Conservation (phyloP, 441 rosid genomes). For the Theobroma grandiflorum region DNA sequence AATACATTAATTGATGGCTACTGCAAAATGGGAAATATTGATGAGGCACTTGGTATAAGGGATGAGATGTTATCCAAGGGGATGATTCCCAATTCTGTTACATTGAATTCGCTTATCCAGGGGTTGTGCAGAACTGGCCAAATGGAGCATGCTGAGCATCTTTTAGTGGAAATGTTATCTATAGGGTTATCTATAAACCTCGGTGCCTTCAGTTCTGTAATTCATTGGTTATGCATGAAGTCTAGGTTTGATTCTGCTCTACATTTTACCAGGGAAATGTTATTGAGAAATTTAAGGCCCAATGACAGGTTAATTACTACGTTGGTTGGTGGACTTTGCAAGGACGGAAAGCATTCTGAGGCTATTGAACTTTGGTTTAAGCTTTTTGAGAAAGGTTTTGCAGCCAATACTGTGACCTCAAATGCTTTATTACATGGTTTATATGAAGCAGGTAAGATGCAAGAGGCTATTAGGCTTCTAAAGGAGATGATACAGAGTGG, state of each 20-base stretch:
- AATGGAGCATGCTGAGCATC: slow-evolving; percentile 55
- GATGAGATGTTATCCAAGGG: slow-evolving; percentile 71
- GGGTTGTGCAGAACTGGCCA: slow-evolving; percentile 64
- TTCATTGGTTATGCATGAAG: slow-evolving; percentile 54
- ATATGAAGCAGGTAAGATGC: slow-evolving; percentile 61
- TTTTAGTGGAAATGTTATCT: slow-evolving; percentile 67
- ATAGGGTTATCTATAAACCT: slow-evolving; percentile 54
- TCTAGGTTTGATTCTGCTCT: slow-evolving; percentile 63
- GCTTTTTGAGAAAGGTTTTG: slow-evolving; percentile 53
- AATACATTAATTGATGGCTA: slow-evolving; percentile 75
- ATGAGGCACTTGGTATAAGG: slow-evolving; percentile 60
- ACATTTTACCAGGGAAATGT: slow-evolving; percentile 56
- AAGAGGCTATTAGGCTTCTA: slow-evolving; percentile 59
- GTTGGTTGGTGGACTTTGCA: slow-evolving; percentile 68
- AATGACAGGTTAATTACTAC: slow-evolving; percentile 67
- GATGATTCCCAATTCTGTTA: slow-evolving; percentile 62
- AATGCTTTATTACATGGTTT: slow-evolving; percentile 85
- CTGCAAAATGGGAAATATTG: slow-evolving; percentile 61
- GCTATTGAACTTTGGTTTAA: slow-evolving; percentile 70
- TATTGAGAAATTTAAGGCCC: slow-evolving; percentile 68
- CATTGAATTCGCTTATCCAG: slow-evolving; percentile 69
- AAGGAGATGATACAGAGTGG: slow-evolving; percentile 59
- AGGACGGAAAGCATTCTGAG: slow-evolving; percentile 56
- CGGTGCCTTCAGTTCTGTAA: slow-evolving; percentile 64
- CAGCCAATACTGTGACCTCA: slow-evolving; percentile 56